Conservation (phyloP, 208 protist genomes). For the Wallacemonas collosoma region DNA sequence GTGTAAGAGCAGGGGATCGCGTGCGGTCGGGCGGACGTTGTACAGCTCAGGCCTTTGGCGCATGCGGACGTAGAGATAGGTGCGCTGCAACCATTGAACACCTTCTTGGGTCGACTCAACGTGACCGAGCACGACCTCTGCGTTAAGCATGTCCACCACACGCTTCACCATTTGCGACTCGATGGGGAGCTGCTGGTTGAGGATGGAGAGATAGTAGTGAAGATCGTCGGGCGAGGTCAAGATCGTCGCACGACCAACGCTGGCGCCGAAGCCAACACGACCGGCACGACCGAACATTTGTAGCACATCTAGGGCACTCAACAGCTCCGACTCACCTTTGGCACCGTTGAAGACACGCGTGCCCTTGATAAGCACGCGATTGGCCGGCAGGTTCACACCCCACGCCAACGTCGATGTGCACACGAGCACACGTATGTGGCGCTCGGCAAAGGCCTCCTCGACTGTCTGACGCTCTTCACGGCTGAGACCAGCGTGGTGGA, state of each 20-base stretch:
- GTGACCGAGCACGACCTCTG: slow-evolving; percentile 98
- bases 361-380: slow-evolving; percentile 99
- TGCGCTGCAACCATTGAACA: slow-evolving; percentile 97
- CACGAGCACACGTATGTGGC: slow-evolving; percentile 97
- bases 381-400: slow-evolving; percentile 99
- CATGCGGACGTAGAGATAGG: slow-evolving; percentile 99
- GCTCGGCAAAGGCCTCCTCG: slow-evolving; percentile 97
- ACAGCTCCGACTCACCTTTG: slow-evolving; percentile 94
- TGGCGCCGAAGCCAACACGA: slow-evolving; percentile 94
- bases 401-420: slow-evolving; percentile 99
- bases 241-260: slow-evolving; percentile 95
- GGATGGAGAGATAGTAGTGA: slow-evolving; percentile 98
- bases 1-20: slow-evolving; percentile 87
- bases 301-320: slow-evolving; percentile 98
- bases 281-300: slow-evolving; percentile 99
- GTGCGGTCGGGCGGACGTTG: slow-evolving; percentile 71
- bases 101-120: slow-evolving; percentile 95
- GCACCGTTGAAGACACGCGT: slow-evolving; percentile 99
- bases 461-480: slow-evolving; percentile 95
- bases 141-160: slow-evolving; percentile 98
- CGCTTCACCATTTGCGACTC: slow-evolving; percentile 97
- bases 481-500: slow-evolving; percentile 99
- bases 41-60: slow-evolving; percentile 95
- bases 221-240: slow-evolving; percentile 97
- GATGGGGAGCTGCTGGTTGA: slow-evolving; percentile 99